Conservation (phyloP, 2,329 filamentous ascomycete species). For the Ascochyta viciae-villosae region DNA sequence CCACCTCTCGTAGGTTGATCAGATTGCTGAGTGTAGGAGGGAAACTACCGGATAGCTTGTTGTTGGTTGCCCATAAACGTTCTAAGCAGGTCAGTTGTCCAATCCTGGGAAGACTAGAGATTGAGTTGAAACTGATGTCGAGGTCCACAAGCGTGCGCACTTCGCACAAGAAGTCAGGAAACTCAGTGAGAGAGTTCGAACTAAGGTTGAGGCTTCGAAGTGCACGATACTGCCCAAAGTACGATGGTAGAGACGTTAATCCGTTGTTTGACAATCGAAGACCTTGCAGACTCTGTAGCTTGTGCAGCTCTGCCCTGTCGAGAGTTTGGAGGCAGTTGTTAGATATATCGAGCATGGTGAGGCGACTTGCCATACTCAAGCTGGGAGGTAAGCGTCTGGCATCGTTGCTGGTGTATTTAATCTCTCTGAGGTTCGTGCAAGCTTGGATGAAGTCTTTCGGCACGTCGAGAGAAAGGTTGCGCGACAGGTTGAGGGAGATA, state of each 20-base stretch:
- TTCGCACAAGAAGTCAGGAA: constrained; percentile 84
- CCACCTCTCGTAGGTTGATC: constrained; percentile 82
- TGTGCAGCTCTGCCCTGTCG: constrained; percentile 81
- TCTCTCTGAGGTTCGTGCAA: constrained; percentile 88
- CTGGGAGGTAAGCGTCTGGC: constrained; percentile 84
- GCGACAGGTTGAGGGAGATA: constrained; percentile 90
- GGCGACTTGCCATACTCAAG: constrained; percentile 76
- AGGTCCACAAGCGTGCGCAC: constrained; percentile 86
- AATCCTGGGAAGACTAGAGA: constrained; percentile 79
- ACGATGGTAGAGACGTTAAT: constrained; percentile 76
- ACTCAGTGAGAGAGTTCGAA: constrained; percentile 86
- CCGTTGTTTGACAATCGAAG: constrained; percentile 95
- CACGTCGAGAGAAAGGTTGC: constrained; percentile 89
- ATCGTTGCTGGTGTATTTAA: constrained; percentile 96
- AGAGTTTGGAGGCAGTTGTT: constrained; percentile 92
- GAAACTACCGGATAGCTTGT: constrained; percentile 78
- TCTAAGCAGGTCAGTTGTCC: constrained; percentile 81
- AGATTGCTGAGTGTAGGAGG: constrained; percentile 77
- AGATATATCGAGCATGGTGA: constrained; percentile 92
- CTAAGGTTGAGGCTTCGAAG: constrained; percentile 89
- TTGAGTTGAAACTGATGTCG: constrained; percentile 95
- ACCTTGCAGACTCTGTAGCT: constrained; percentile 78
- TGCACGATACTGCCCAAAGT: constrained; percentile 80
- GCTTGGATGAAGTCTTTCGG: constrained; percentile 96
- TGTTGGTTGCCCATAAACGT: constrained; percentile 94